Percentiles rank a stretch among this genome's conserved stretches.
These are phyloP conservation scores for Antitrichia curtipendula DNA, from an alignment of 225 moss, liverwort and hornwort species.

Conservation along the genomic window DNA sequence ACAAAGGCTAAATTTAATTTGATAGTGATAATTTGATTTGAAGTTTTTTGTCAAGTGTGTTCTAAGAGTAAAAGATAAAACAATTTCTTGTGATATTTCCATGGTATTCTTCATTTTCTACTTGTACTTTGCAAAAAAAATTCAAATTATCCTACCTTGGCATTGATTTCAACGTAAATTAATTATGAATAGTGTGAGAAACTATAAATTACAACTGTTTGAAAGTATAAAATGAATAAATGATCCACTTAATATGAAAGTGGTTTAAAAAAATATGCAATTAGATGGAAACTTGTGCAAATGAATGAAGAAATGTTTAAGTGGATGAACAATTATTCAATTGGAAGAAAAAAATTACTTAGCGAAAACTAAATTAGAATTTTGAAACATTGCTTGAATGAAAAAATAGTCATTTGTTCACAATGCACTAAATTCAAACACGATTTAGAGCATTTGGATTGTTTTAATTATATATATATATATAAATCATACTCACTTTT, in stretches of 20 bases:
- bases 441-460: neutral
- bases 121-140: neutral
- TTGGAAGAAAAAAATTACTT: too few species aligned
- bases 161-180: neutral
- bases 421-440: neutral
- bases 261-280: too few species aligned
- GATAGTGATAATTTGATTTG: neutral
- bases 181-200: neutral
- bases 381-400: neutral
- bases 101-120: neutral
- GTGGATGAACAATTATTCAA: too few species aligned
- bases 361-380: too few species aligned
- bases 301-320: too few species aligned
- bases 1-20: neutral
- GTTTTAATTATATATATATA: neutral
- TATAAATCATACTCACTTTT: neutral
- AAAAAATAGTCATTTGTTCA: neutral
- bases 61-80: neutral
- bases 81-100: neutral
- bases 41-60: neutral
- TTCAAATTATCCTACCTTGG: neutral
- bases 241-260: too few species aligned
- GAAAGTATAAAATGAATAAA: too few species aligned
- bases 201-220: neutral
- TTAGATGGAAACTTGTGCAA: too few species aligned